Conservation (phyloP, 306 rosid species). For the Trichosanthes cucumerina region DNA sequence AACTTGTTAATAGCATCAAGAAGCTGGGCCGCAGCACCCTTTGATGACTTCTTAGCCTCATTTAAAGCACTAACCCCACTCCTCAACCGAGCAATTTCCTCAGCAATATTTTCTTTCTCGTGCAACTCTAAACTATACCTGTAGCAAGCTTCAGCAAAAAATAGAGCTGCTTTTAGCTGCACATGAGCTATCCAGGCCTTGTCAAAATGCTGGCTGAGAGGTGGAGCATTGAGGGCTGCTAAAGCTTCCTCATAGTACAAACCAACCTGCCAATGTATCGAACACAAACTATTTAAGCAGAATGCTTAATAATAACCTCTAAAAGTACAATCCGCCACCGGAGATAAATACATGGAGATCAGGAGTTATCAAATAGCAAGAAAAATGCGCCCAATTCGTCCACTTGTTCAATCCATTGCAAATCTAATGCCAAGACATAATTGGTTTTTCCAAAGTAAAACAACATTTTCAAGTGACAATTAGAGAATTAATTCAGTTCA, state of each 20-base stretch:
- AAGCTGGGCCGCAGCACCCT: constrained; percentile 78
- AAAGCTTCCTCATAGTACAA: constrained; percentile 88
- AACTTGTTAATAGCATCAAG: constrained; percentile 71
- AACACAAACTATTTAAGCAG: constrained; percentile 13
- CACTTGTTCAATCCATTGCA: not conserved
- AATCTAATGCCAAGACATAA: not conserved
- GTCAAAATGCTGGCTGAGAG: constrained; percentile 81
- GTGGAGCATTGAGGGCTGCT: constrained; percentile 59
- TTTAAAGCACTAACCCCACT: constrained; percentile 51
- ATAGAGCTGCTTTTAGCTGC: constrained; percentile 74
- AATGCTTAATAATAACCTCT: constrained; percentile 7
- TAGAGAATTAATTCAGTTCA: not conserved
- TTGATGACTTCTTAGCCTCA: constrained; percentile 64
- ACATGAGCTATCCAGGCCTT: constrained; percentile 81
- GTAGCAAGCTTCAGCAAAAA: constrained; percentile 82
- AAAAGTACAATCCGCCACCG: not conserved
- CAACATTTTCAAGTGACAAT: not conserved
- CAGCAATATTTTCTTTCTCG: constrained; percentile 87
- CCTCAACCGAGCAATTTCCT: constrained; percentile 78
- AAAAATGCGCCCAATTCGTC: not conserved
- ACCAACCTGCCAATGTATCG: constrained; percentile 59
- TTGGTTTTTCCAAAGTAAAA: not conserved
- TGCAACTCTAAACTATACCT: constrained; percentile 79
- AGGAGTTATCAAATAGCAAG: not conserved
- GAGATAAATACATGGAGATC: not conserved